phyloP scores from a whole-genome alignment of 2,329 filamentous ascomycete genomes.

The Sporothrix variecibatus region DNA sequence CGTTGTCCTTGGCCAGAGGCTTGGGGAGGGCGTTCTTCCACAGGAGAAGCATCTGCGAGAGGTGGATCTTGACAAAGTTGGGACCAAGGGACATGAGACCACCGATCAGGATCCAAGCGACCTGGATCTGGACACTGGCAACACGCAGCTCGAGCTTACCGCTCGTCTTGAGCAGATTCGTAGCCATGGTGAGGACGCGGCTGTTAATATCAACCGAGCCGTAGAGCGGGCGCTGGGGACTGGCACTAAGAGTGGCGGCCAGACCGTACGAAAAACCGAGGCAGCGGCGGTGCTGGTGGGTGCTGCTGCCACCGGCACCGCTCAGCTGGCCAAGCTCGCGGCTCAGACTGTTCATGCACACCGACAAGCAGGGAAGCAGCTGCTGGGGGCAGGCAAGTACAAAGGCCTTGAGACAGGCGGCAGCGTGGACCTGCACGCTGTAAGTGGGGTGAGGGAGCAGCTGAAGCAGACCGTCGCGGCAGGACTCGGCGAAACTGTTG shows the following conservation, averaged over 20 bases:
- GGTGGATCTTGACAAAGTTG: slow-evolving; percentile 98
- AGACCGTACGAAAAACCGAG: slow-evolving; percentile 90
- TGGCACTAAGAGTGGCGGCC: slow-evolving; percentile 87
- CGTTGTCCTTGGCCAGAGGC: slow-evolving; percentile 89
- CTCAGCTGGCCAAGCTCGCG: slow-evolving; percentile 79
- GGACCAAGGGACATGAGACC: slow-evolving; percentile 95
- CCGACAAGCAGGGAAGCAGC: slow-evolving; percentile 83
- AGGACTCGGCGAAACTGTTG: slow-evolving; percentile 75
- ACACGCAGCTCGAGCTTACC: slow-evolving; percentile 86
- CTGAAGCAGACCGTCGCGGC: slow-evolving; percentile 83
- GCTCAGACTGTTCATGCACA: slow-evolving; percentile 94
- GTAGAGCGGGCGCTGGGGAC: slow-evolving; percentile 82
- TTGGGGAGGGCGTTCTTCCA: slow-evolving; percentile 98
- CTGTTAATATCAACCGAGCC: slow-evolving; percentile 96
- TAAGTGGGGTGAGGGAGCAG: slow-evolving; percentile 94
- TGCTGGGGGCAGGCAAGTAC: slow-evolving; percentile 91
- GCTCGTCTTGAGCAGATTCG: slow-evolving; percentile 87
- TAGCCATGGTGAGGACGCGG: slow-evolving; percentile 86
- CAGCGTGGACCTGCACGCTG: slow-evolving; percentile 88
- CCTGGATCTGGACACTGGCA: slow-evolving; percentile 92
- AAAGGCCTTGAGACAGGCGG: slow-evolving; percentile 82
- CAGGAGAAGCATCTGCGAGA: slow-evolving; percentile 86
- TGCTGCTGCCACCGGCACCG: slow-evolving; percentile 72
- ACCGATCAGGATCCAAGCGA: slow-evolving; percentile 96
- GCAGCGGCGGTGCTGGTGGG: slow-evolving; percentile 61